Base-by-base conservation (phyloP, 1,284 basidiomycete genomes). In the Neotropicomus parvogracilis region DNA sequence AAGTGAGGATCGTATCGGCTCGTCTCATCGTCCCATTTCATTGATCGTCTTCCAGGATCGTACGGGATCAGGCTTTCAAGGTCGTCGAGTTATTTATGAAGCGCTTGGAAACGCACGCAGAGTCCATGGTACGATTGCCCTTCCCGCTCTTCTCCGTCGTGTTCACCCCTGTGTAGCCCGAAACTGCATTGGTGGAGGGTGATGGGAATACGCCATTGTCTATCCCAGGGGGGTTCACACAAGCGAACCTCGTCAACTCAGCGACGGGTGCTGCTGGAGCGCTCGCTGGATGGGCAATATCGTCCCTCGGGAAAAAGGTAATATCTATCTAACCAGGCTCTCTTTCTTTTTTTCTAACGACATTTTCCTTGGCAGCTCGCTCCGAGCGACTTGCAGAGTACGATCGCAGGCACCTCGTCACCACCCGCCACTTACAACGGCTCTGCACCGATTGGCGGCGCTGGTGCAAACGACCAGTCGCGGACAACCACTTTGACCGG, bases 51-150 rank as follows among this genome's bases (percentile, higher is more conserved):
- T 11, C 39, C 49, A 95, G 91, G 58, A 65, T 91, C 4, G 94
- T 97, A 1, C 79, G 94, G 32, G 93, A 97, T 68, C 94, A 97
- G 62, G 94, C 91, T 1, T 97, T 95, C 76, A 94, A 91, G 65
- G 88, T 91, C 2, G 77, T 95, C 54, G 85, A 90, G 40, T 71
- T 95, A 49, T 94, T 95, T 61, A 73, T 95, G 55, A 89, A 88
- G 67, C 83, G 78, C 52, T 69, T 95, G n/a, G 90, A 95, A 62
- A 76, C 73, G 4, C 78, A 95, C 58, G 89, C 85, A 2, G 77
- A 79, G 0, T 76, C 79, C 4, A 88, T 97, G 91, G 92, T 91
- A 50, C 33, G 76, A 17, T 31, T 4, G 33, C 16, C 1, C 14
- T 37, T 27, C 19, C 4, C 11, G 7, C 21, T n/a, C 63, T 20